Evolutionary conservation across 257 asterid genomes (phyloP), one percentile per base, ranked within the genome.

Genomic region (Nicotiana tomentosiformis): DNA sequence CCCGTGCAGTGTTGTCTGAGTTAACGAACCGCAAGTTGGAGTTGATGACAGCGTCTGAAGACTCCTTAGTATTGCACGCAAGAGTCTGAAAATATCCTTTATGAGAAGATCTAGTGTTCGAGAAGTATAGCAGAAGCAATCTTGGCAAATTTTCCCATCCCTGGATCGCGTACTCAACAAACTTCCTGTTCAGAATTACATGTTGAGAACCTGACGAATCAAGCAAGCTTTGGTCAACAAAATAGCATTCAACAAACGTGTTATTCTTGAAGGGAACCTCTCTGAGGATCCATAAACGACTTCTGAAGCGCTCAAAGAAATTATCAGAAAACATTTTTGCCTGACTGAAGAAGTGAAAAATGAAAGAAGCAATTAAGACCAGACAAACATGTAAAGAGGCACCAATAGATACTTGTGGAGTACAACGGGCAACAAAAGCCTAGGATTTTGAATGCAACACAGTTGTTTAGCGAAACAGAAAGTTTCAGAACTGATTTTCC

Each of bases 141-240:
- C 91, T 82, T 10, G 91, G 91, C 7, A 89, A 80, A 85, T 82
- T 89, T 81, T 89, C 90, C 90, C 90, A 89, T 69, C 91, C 91
- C 4, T 81, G 80, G 35, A 85, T 77, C 5, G 82, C 74, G 67
- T 84, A 87, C 82, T 85, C 87, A 15, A 87, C 81, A 33, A 89
- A 81, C 23, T 89, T 83, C 67, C 77, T 86, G 78, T 64, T 89
- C 78, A 89, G 86, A 32, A 89, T 87, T 5, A 87, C 88, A 74
- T 87, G 87, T 78, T 87, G 86, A 69, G 91, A 89, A 78, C 91
- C 91, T 88, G 87, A 64, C 3, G 51, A 18, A 69, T 66, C 77
- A 29, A 83, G 56, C 67, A 57, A 77, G 37, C 20, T 77, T 77
- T 10, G 53, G 16, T 78, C 4, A 62, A 55, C 5, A 4, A 78